Evolutionary conservation across 2,329 filamentous ascomycete genomes (phyloP), one percentile per base, ranked within the genome.

Genomic region (Aciculosporium take): DNA sequence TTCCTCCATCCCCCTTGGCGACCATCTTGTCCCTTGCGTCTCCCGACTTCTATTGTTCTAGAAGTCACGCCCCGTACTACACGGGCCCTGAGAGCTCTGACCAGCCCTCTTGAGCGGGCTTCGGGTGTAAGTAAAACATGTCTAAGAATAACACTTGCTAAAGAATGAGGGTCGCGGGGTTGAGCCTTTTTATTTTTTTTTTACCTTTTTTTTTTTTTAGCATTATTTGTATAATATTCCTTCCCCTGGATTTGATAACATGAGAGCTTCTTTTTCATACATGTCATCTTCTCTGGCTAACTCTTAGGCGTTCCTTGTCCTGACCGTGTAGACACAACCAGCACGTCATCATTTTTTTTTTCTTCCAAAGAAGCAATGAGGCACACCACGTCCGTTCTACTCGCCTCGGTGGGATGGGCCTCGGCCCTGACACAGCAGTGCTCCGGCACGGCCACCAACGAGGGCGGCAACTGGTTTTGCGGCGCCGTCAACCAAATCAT

Each of bases 391-490:
- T 39, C 43, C 10, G 38, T 49, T 15, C 27, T 60, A 13, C 49
- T 61, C 43, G 52, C 53, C 42, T 51, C 51, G 32, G 50, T 53
- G 41, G 46, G 55, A 45, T 42, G 57, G 48, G 53, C 52, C 18
- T 49, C 55, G 21, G 60, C 57, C 34, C 44, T 55, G 10, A 54
- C 51, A 4, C 56, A 60, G 41, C 56, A 63, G 46, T 66, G 63
- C 49, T 53, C 24, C 37, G 60, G 59, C 27, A 53, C 27, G 5
- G 50, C 56, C 23, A 47, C 53, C 37, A 44, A 65, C 6, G 63
- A 66, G 45, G 55, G 54, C 21, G 74, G 74, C 46, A 84, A 84
- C 59, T 79, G 62, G 63, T 84, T 79, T 62, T 83, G 79, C 59
- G 67, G 75, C 43, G 54, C 68, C 30, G 78, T 86, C 43, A 61